These are phyloP conservation scores for Penicillium goetzii DNA, from an alignment of 495 filamentous ascomycete genomes.

Conservation along the genomic window DNA sequence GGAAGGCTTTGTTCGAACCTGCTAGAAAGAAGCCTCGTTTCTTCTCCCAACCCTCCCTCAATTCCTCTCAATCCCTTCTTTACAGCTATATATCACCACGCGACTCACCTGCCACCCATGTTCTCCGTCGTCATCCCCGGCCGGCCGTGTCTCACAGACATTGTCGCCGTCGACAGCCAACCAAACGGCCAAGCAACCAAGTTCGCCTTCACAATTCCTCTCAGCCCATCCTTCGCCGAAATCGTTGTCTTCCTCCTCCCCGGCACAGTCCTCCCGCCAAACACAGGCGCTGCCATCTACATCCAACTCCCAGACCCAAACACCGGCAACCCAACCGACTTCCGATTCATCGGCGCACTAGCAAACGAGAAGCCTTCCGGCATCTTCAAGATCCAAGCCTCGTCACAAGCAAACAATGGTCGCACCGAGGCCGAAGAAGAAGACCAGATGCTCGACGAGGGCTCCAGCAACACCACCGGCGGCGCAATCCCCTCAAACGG, in stretches of 20 bases:
- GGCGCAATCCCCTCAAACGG: slow-evolving; percentile 24
- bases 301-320: slow-evolving; percentile 62
- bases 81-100: neutral
- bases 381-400: slow-evolving; percentile 70
- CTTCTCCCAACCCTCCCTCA: neutral
- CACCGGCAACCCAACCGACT: slow-evolving; percentile 50
- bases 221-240: slow-evolving; percentile 68
- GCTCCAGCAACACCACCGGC: slow-evolving; percentile 18
- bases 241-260: slow-evolving; percentile 90
- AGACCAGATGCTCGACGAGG: slow-evolving; percentile 53
- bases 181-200: slow-evolving; percentile 60
- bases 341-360: slow-evolving; percentile 84
- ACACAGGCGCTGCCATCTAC: slow-evolving; percentile 87
- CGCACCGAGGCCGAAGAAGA: slow-evolving; percentile 40
- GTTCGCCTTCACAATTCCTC: slow-evolving; percentile 66
- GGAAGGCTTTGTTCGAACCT: slow-evolving; percentile 18
- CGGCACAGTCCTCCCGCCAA: slow-evolving; percentile 69
- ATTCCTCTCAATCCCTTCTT: neutral
- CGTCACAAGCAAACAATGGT: slow-evolving; percentile 10
- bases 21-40: neutral
- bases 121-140: slow-evolving; percentile 62
- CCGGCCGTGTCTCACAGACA: slow-evolving; percentile 64
- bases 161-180: slow-evolving; percentile 54
- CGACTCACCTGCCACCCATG: slow-evolving; percentile 37
- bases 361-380: slow-evolving; percentile 86